These are phyloP conservation scores for Saccharomycodes ludwigii DNA, from an alignment of 805 yeast genomes.

Conservation along the genomic window DNA sequence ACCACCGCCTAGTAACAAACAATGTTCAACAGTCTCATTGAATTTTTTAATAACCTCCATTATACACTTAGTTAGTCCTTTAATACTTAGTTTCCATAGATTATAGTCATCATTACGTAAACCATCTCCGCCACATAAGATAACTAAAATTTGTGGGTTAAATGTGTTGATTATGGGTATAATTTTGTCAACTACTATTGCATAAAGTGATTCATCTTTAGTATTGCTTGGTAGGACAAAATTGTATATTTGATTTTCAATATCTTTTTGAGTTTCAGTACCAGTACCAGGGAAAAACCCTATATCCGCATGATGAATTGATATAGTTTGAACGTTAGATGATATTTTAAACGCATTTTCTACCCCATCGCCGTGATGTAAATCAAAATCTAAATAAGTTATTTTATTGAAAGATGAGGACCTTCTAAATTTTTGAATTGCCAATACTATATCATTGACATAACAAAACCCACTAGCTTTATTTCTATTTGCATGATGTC, in stretches of 20 bases:
- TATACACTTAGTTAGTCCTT: slow-evolving; percentile 32
- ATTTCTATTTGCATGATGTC: slow-evolving; percentile 51
- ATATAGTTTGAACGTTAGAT: slow-evolving; percentile 43
- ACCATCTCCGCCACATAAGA: slow-evolving; percentile 71
- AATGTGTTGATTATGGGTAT: slow-evolving; percentile 28
- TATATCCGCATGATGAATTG: slow-evolving; percentile 49
- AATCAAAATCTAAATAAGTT: slow-evolving; percentile 56
- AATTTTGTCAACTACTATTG: slow-evolving; percentile 30
- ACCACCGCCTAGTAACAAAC: slow-evolving; percentile 60
- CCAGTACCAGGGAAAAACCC: slow-evolving; percentile 77
- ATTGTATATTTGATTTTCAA: slow-evolving; percentile 33
- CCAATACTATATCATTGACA: slow-evolving; percentile 53
- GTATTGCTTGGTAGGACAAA: slow-evolving; percentile 49
- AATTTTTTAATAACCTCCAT: slow-evolving; percentile 13
- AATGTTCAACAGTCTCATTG: slow-evolving; percentile 23
- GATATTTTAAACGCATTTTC: slow-evolving; percentile 49
- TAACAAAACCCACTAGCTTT: slow-evolving; percentile 64
- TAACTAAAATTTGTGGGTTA: slow-evolving; percentile 40
- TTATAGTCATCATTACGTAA: slow-evolving; percentile 46
- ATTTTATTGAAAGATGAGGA: slow-evolving; percentile 31
- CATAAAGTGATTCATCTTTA: slow-evolving; percentile 29
- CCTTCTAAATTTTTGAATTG: slow-evolving; percentile 38
- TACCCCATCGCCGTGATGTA: slow-evolving; percentile 79
- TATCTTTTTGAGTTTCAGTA: slow-evolving; percentile 23
- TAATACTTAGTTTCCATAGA: slow-evolving; percentile 59